Base-by-base conservation (phyloP, 257 asterid genomes). In the Scutellaria baicalensis region DNA sequence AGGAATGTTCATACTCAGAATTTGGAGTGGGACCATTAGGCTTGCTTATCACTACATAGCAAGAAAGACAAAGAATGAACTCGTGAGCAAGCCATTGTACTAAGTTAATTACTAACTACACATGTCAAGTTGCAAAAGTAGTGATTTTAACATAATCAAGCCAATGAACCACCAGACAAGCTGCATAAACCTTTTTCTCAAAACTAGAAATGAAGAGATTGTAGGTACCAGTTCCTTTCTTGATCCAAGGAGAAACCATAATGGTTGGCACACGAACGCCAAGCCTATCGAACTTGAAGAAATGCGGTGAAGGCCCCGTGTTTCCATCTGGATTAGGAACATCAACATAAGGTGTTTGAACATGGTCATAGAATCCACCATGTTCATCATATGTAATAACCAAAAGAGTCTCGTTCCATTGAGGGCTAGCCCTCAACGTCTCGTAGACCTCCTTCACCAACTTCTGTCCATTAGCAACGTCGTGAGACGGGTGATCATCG, bases 181-280 rank as follows among this genome's bases (percentile, higher is more conserved):
- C 2, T 23, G 1, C 27, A 23, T 23, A 23, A 1, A 23, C 27
- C 2, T 23, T 23, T 23, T 23, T 2, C 2, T 23, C 1, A 2
- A 23, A 23, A 1, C 27, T 23, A 23, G 27, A 23, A 23, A 1
- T 27, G 33, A 27, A 27, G 33, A 1, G 33, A 43, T 8, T 0
- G 9, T 1, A 64, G 27, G 6, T 8, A 91, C 97, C 95, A 1
- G 86, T 88, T 72, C 92, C 97, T 82, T 88, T 86, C 82, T 85
- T 85, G 91, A 91, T 88, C 97, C 97, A 91, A 43, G 97, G 96
- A 52, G 97, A 91, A 10, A 86, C 95, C 95, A 91, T 85, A 16
- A 91, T 85, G 0, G 96, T 88, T 0, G 97, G 96, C n/a, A 91
- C 95, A 20, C 96, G 92, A 79, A 91, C 97, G 8, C 96, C 97